phyloP scores from a whole-genome alignment of 495 filamentous ascomycete genomes.

The Podospora sp. region DNA sequence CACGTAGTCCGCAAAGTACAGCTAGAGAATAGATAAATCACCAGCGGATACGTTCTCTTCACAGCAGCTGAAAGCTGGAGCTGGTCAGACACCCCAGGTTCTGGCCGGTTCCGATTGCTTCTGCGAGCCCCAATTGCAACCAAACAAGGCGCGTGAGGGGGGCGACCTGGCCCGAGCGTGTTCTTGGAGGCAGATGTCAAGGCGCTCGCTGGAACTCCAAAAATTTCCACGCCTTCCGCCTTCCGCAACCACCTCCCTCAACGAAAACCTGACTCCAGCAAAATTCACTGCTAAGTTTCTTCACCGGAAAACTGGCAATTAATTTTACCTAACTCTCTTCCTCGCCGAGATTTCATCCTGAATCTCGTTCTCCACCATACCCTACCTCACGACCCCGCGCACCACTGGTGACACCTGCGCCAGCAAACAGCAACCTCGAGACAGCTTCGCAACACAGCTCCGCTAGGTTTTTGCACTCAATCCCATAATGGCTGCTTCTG shows the following conservation, averaged over 20 bases:
- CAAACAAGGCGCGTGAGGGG: conserved; percentile 25
- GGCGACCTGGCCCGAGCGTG: conserved; percentile 26
- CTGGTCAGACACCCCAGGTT: conserved; percentile 1
- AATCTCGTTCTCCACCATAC: conserved; percentile 6
- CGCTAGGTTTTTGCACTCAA: conserved; percentile 15
- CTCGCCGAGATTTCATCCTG: neutral
- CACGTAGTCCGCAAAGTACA: no score
- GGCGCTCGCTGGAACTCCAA: conserved; percentile 7
- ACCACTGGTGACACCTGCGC: neutral
- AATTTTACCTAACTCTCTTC: neutral
- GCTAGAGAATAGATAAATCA: neutral
- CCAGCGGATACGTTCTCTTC: neutral
- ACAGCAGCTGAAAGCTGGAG: neutral
- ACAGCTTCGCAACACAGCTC: conserved; percentile 12
- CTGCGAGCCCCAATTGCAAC: conserved; percentile 24
- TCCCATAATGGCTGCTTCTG: conserved; percentile 51
- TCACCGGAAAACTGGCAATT: conserved; percentile 20
- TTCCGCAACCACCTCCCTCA: neutral
- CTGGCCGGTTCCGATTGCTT: conserved; percentile 37
- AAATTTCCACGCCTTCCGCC: conserved; percentile 9
- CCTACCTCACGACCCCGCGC: neutral
- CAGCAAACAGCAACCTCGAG: conserved; percentile 2
- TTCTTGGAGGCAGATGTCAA: neutral
- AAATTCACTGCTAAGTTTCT: conserved; percentile 14
- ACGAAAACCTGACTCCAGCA: conserved; percentile 4